phyloP scores from a whole-genome alignment of 2,329 filamentous ascomycete genomes.

The Pleochaeta shiraiana region DNA sequence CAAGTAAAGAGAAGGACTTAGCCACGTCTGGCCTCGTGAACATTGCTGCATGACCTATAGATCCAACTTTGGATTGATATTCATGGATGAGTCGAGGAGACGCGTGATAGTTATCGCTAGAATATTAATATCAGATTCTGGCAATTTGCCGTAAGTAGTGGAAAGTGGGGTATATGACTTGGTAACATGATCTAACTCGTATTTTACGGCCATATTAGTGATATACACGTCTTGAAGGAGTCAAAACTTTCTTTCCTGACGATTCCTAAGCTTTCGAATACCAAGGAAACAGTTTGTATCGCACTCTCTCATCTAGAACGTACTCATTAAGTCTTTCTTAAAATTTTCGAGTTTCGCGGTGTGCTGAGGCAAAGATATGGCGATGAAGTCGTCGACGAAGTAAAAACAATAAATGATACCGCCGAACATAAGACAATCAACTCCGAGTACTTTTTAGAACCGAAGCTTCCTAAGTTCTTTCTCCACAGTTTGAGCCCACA shows the following conservation, averaged over 20 bases:
- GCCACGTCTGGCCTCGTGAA: not conserved
- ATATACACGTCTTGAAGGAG: not conserved
- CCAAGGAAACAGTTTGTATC: not conserved
- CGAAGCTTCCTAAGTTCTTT: not conserved
- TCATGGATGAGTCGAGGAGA: not conserved
- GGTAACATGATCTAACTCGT: not conserved
- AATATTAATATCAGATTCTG: too few relatives aligned
- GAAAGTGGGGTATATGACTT: not conserved
- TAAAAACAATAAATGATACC: not conserved
- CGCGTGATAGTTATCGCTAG: not conserved
- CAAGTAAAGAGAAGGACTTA: not conserved
- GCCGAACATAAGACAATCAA: not conserved
- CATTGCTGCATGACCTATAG: not conserved
- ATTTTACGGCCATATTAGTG: not conserved
- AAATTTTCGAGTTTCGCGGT: not conserved
- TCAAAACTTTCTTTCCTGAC: not conserved
- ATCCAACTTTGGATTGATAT: not conserved
- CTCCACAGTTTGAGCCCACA: not conserved
- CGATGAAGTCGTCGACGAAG: not conserved
- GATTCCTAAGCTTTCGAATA: not conserved
- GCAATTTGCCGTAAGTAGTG: not conserved
- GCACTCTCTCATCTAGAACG: not conserved
- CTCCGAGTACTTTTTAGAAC: not conserved
- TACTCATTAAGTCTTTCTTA: not conserved
- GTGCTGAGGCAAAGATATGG: not conserved